Evolutionary conservation across 2,329 filamentous ascomycete genomes (phyloP).

Genomic region (Colletotrichum cereale): DNA sequence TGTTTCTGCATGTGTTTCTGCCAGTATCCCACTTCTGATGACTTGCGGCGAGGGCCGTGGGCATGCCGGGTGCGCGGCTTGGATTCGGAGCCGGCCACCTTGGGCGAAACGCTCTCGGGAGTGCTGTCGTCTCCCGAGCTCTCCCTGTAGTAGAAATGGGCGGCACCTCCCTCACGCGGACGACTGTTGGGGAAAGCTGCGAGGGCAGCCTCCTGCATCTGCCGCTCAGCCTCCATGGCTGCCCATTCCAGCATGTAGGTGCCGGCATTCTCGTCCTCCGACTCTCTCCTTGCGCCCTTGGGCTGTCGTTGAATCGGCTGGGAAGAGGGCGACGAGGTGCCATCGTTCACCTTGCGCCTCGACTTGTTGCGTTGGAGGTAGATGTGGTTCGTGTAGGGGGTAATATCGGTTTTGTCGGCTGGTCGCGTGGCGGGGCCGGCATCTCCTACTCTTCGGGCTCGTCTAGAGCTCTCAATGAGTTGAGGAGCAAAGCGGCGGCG

Average conservation of each 20-base stretch:
- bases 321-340: conserved; percentile 41
- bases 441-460: conserved; percentile 77
- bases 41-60: conserved; percentile 64
- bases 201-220: conserved; percentile 82
- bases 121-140: conserved; percentile 70
- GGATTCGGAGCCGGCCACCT: conserved; percentile 44
- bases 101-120: conserved; percentile 52
- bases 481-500: conserved; percentile 77
- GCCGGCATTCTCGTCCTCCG: conserved; percentile 80
- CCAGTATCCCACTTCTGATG: conserved; percentile 78
- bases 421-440: conserved; percentile 71
- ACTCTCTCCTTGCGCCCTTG: conserved; percentile 70
- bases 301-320: conserved; percentile 50
- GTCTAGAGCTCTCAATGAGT: conserved; percentile 82
- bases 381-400: conserved; percentile 72
- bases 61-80: conserved; percentile 38
- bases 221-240: conserved; percentile 82
- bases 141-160: conserved; percentile 77
- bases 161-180: conserved; percentile 75
- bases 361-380: conserved; percentile 62
- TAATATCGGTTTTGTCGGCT: conserved; percentile 79
- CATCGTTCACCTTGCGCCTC: conserved; percentile 50
- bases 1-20: conserved; percentile 85
- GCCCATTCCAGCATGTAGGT: conserved; percentile 84
- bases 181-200: conserved; percentile 82